Conservation (phyloP, 2,329 filamentous ascomycete species). For the Colletotrichum tabaci region DNA sequence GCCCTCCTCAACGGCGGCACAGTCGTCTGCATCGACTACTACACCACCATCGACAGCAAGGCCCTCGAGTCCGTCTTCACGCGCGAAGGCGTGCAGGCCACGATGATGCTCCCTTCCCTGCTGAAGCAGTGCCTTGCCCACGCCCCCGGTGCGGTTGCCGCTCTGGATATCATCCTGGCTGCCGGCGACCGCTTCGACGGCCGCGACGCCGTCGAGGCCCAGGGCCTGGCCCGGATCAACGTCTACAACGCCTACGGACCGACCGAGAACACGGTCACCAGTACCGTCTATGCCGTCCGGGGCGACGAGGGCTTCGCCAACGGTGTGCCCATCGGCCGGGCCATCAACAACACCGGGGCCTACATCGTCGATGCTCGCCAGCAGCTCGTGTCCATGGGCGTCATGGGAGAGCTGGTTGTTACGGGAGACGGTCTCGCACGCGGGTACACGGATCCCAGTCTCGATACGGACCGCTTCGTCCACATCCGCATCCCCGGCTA, state of each 20-base stretch:
- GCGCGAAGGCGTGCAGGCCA: not conserved
- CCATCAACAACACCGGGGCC: conserved; percentile 44
- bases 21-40: not conserved
- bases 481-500: conserved; percentile 22
- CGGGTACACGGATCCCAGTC: conserved; percentile 43
- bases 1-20: conserved; percentile 3
- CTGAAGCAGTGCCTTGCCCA: conserved; percentile 5
- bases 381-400: conserved; percentile 45
- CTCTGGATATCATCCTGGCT: not conserved
- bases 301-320: conserved; percentile 6
- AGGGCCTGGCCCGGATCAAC: not conserved
- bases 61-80: not conserved
- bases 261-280: conserved; percentile 6
- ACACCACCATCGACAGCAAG: not conserved
- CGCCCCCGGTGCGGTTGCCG: not conserved
- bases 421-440: conserved; percentile 41
- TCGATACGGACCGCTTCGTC: conserved; percentile 42
- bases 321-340: conserved; percentile 43
- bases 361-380: conserved; percentile 46
- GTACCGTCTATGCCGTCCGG: not conserved
- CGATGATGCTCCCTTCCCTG: not conserved
- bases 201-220: not conserved
- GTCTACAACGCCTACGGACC: conserved; percentile 17
- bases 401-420: conserved; percentile 44
- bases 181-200: conserved; percentile 10